Percentiles rank a stretch among this genome's conserved stretches.
These are phyloP conservation scores for Verticillium nubilum DNA, from an alignment of 2,329 filamentous ascomycete genomes.

Conservation along the genomic window DNA sequence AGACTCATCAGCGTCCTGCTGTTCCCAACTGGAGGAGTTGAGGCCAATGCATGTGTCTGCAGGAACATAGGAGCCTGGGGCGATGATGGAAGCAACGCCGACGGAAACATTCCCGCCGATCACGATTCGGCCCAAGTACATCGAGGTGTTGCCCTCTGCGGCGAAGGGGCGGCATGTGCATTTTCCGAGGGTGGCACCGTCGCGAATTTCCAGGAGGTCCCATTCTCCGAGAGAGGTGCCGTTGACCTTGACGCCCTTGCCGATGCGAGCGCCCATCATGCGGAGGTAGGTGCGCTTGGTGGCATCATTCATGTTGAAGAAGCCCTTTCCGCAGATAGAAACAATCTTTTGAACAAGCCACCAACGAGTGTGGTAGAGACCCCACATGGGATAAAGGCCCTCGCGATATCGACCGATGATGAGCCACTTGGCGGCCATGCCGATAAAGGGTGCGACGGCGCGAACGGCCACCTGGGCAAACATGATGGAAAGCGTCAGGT, in stretches of 20 bases:
- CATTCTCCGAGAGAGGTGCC: slow-evolving; percentile 45
- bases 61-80: slow-evolving; percentile 42
- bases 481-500: slow-evolving; percentile 38
- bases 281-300: slow-evolving; percentile 40
- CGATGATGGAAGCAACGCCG: slow-evolving; percentile 42
- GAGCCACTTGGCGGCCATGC: slow-evolving; percentile 48
- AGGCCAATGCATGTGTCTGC: slow-evolving; percentile 46
- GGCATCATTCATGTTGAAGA: slow-evolving; percentile 34
- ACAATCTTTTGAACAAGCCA: slow-evolving; percentile 52
- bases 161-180: slow-evolving; percentile 46
- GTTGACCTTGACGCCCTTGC: slow-evolving; percentile 41
- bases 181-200: slow-evolving; percentile 39
- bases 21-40: slow-evolving; percentile 54
- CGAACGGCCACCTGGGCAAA: slow-evolving; percentile 33
- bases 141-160: slow-evolving; percentile 50
- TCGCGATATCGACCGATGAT: slow-evolving; percentile 47
- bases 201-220: slow-evolving; percentile 49
- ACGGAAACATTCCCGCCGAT: slow-evolving; percentile 42
- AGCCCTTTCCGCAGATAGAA: slow-evolving; percentile 39
- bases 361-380: slow-evolving; percentile 51
- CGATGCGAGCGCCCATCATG: slow-evolving; percentile 47
- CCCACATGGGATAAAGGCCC: slow-evolving; percentile 56
- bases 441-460: slow-evolving; percentile 35
- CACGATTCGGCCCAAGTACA: slow-evolving; percentile 47
- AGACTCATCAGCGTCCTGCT: slow-evolving; percentile 37